Evolutionary conservation across 306 rosid genomes (phyloP), one percentile per base, ranked within the genome.

Genomic region (Argentina anserina): DNA sequence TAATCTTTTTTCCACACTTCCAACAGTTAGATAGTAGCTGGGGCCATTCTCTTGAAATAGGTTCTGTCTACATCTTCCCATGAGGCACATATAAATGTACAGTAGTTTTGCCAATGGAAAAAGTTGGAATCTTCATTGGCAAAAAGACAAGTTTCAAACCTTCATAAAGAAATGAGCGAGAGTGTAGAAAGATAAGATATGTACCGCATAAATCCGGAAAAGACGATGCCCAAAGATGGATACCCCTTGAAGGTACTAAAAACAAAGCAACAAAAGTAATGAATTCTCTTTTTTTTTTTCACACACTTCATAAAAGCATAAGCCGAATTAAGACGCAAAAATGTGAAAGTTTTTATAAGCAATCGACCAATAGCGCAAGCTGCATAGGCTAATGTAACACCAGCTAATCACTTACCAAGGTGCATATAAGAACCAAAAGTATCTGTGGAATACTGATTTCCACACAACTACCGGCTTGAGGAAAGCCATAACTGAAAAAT

Each of bases 401-500:
- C 42, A 72, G 13, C 74, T 45, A 70, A 68, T 53, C 45, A 79
- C 87, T 81, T 74, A 94, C 97, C 84, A 94, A 79, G 43, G 96
- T 81, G 85, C 85, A 94, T 74, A 91, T 65, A 61, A 94, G 91
- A 75, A 91, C 85, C 81, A 94, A 76, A 9, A 90, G 84, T 81
- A 94, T 87, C 81, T 78, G 88, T 6, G 97, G 98, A 80, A 94
- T 49, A 63, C 92, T 91, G 66, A 94, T 94, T 87, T 94, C 98
- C 70, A 88, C 65, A 79, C 98, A 94, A 78, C 86, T 83, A 41
- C 96, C 97, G 55, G 97, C 97, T 80, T 91, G 97, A 33, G 94
- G 96, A 84, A 93, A 91, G 25, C 98, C 98, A 45, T 86, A 93
- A 87, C 98, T 89, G 70, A 93, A 93, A 85, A 93, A 93, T 23